Conservation (phyloP, 2,329 filamentous ascomycete species). For the Raffaelea arxii region DNA sequence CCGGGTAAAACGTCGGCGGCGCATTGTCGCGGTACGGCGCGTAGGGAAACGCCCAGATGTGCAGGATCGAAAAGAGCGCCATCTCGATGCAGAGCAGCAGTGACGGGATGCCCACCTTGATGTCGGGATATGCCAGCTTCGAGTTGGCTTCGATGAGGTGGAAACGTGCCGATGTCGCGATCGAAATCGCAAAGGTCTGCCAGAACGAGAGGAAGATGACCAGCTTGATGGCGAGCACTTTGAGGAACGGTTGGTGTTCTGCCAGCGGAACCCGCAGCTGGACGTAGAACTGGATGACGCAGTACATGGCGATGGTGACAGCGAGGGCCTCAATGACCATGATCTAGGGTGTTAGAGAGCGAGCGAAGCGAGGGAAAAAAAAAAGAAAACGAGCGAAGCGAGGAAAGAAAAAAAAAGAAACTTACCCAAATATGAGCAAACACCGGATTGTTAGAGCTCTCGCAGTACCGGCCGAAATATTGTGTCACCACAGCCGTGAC, state of each 20-base stretch:
- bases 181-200: slow-evolving; percentile 51
- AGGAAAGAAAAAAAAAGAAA: neutral
- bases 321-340: slow-evolving; percentile 60
- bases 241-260: slow-evolving; percentile 64
- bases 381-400: neutral
- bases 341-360: slow-evolving; percentile 30
- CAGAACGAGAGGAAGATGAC: slow-evolving; percentile 90
- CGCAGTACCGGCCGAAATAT: slow-evolving; percentile 62
- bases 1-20: slow-evolving; percentile 36
- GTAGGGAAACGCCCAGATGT: slow-evolving; percentile 77
- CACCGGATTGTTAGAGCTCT: slow-evolving; percentile 64
- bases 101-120: slow-evolving; percentile 72
- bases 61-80: slow-evolving; percentile 67
- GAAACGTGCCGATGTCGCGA: slow-evolving; percentile 47
- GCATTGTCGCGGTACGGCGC: slow-evolving; percentile 49
- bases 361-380: neutral
- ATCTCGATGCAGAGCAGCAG: slow-evolving; percentile 76
- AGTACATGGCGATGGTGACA: slow-evolving; percentile 81
- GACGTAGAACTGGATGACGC: slow-evolving; percentile 76
- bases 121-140: slow-evolving; percentile 59
- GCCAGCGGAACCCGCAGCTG: slow-evolving; percentile 61
- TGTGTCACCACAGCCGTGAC: slow-evolving; percentile 67
- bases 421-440: slow-evolving; percentile 78
- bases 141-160: slow-evolving; percentile 51
- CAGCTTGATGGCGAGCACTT: slow-evolving; percentile 78